Base-by-base conservation (phyloP, 306 rosid species). In the Elaeagnus macrophylla region DNA sequence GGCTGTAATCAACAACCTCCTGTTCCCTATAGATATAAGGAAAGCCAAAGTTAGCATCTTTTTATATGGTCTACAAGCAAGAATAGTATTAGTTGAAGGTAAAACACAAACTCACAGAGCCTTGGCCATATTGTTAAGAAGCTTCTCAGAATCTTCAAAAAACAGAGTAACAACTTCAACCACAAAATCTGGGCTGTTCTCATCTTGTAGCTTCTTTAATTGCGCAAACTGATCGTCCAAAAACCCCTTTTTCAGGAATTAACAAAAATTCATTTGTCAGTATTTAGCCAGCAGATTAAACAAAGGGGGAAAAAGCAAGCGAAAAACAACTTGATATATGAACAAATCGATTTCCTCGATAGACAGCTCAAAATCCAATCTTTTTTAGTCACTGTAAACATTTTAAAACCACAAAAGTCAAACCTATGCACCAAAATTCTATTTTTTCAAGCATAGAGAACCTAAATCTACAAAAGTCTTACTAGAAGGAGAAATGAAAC, bases 221-320 rank as follows among this genome's bases (percentile, higher is more conserved):
- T 84, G 88, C 45, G 49, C 60, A 69, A 84, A 88, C 64, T 88
- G 88, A 61, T 84, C 90, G 60, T 84, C 94, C 82, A 84, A 69
- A 53, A 59, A 66, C 13, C 85, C 85, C 96, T 84, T 57, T 57
- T 58, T 66, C 74, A 42, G 53, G 19, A 49, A 18, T 57, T 37
- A 58, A 48, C 36, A 52, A 19, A 40, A 7, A 49, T 9, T 18
- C 59, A 53, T 46, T 39, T 0, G 46, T 25, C 56, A 56, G 50
- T 51, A 11, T 54, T 48, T 19, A 11, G 5, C 12, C 18, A n/a
- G 6, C 32, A 36, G 45, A 59, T 14, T 8, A 15, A 36, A 59
- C n/a, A 7, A 3, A 12, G 37, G 14, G 49, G 15, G 0, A 45
- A 12, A 12, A 12, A 45, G 15, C 15, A 44, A 6, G 36, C 1